These are phyloP conservation scores for Spathaspora arborariae DNA, from an alignment of 805 yeast species.

Conservation along the genomic window DNA sequence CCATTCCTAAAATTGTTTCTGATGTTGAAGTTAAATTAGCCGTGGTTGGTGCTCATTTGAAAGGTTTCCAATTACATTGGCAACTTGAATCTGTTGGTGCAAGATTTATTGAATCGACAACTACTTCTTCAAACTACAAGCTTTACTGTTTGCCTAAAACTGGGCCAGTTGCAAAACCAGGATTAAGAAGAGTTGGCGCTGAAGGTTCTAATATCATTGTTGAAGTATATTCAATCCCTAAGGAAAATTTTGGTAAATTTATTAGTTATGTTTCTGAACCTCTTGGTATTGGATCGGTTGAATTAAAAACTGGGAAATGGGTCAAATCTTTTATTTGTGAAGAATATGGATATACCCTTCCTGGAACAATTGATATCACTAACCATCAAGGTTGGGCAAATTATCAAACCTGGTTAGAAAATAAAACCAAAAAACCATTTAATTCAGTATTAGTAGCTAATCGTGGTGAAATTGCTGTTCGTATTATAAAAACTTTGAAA, in stretches of 20 bases:
- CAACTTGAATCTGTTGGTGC: slow-evolving; percentile 86
- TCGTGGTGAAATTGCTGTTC: slow-evolving; percentile 96
- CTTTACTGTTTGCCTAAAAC: slow-evolving; percentile 78
- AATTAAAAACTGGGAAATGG: slow-evolving; percentile 74
- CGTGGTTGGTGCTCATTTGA: slow-evolving; percentile 94
- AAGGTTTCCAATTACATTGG: slow-evolving; percentile 90
- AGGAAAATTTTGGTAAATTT: slow-evolving; percentile 74
- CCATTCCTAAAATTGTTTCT: slow-evolving; percentile 43
- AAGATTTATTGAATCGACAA: slow-evolving; percentile 57
- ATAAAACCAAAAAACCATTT: slow-evolving; percentile 53
- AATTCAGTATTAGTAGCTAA: slow-evolving; percentile 88
- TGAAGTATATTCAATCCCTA: slow-evolving; percentile 83
- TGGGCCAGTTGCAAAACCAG: slow-evolving; percentile 89
- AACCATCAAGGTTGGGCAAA: slow-evolving; percentile 83
- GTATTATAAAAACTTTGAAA: slow-evolving; percentile 86
- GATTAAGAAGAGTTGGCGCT: slow-evolving; percentile 63
- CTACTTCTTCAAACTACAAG: slow-evolving; percentile 67
- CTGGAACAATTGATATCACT: slow-evolving; percentile 81
- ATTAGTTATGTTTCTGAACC: slow-evolving; percentile 91
- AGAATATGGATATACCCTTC: slow-evolving; percentile 71
- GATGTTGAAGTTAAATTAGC: slow-evolving; percentile 62
- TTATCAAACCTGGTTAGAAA: slow-evolving; percentile 43
- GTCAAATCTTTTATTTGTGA: slow-evolving; percentile 95
- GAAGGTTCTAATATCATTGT: slow-evolving; percentile 61
- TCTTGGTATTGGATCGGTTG: slow-evolving; percentile 90